These are phyloP conservation scores for Senna siamea DNA, from an alignment of 306 rosid species.

Conservation along the genomic window DNA sequence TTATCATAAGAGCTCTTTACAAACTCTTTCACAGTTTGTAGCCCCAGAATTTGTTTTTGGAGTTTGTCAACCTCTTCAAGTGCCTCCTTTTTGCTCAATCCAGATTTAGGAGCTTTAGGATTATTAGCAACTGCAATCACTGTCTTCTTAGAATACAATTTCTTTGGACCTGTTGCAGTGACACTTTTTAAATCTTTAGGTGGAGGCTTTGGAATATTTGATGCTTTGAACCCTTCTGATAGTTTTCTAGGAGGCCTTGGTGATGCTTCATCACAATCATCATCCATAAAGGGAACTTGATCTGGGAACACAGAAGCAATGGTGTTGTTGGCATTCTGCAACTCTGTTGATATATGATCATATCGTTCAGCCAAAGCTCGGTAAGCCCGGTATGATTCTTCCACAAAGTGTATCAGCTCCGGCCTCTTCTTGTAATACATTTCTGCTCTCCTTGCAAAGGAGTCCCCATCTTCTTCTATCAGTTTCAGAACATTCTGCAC, in stretches of 20 bases:
- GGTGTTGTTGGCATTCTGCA: constrained; percentile 88
- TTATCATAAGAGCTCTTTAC: constrained; percentile 79
- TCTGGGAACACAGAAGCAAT: constrained; percentile 85
- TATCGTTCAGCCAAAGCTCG: constrained; percentile 86
- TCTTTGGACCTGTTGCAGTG: constrained; percentile 50
- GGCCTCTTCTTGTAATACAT: constrained; percentile 91
- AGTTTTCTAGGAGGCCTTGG: constrained; percentile 50
- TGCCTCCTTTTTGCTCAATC: constrained; percentile 64
- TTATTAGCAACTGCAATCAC: constrained; percentile 6
- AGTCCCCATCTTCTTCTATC: constrained; percentile 81
- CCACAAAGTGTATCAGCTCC: constrained; percentile 76
- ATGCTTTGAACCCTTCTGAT: constrained; percentile 44
- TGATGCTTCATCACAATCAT: constrained; percentile 63
- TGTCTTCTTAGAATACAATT: constrained; percentile 47
- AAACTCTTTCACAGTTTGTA: constrained; percentile 88
- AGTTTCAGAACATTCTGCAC: constrained; percentile 63
- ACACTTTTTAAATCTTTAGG: constrained; percentile 51
- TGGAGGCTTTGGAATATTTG: constrained; percentile 64
- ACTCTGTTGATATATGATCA: constrained; percentile 86
- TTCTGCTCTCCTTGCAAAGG: constrained; percentile 90
- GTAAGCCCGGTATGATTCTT: constrained; percentile 76
- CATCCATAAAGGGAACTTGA: constrained; percentile 82
- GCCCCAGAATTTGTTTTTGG: constrained; percentile 73
- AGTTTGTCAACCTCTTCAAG: constrained; percentile 61
- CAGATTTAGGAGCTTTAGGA: constrained; percentile 52